phyloP scores from a whole-genome alignment of 2,329 filamentous ascomycete species.

The Cercospora nicotianae region DNA sequence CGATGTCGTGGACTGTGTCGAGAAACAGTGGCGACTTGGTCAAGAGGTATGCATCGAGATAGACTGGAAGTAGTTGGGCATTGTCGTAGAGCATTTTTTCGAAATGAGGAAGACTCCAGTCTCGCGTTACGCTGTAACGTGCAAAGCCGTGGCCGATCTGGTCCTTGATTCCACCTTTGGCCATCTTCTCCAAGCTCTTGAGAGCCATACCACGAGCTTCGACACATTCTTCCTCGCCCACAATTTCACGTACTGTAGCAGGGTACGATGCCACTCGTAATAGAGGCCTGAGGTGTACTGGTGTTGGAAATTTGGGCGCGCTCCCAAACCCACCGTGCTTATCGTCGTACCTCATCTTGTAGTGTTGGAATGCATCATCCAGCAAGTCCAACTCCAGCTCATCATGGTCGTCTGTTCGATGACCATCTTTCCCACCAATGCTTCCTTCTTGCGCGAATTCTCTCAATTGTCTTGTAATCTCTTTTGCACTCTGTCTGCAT shows the following conservation, averaged over 20 bases:
- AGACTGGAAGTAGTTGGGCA: slow-evolving; percentile 77
- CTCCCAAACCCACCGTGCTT: slow-evolving; percentile 72
- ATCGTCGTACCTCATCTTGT: slow-evolving; percentile 75
- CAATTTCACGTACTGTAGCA: slow-evolving; percentile 73
- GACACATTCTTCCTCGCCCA: slow-evolving; percentile 76
- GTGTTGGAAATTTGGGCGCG: slow-evolving; percentile 87
- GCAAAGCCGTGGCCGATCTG: slow-evolving; percentile 77
- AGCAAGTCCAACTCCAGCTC: slow-evolving; percentile 85
- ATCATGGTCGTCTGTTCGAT: slow-evolving; percentile 51
- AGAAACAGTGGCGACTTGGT: slow-evolving; percentile 70
- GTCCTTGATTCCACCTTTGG: slow-evolving; percentile 68
- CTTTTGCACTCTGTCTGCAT: slow-evolving; percentile 78
- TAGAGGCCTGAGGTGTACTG: slow-evolving; percentile 79
- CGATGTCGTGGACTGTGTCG: slow-evolving; percentile 76
- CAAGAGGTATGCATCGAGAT: slow-evolving; percentile 79
- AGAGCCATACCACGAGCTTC: slow-evolving; percentile 77
- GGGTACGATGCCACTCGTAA: slow-evolving; percentile 73
- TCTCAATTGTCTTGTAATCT: slow-evolving; percentile 75
- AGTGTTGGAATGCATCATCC: slow-evolving; percentile 83
- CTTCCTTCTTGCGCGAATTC: slow-evolving; percentile 90
- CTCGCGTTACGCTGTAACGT: slow-evolving; percentile 82
- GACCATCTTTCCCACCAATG: slow-evolving; percentile 44
- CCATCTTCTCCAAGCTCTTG: slow-evolving; percentile 77
- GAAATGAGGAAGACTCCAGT: slow-evolving; percentile 95
- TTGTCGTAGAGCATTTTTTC: slow-evolving; percentile 98